Evolutionary conservation across 2,329 filamentous ascomycete species (phyloP).

Genomic region (Fusarium guadeloupense): DNA sequence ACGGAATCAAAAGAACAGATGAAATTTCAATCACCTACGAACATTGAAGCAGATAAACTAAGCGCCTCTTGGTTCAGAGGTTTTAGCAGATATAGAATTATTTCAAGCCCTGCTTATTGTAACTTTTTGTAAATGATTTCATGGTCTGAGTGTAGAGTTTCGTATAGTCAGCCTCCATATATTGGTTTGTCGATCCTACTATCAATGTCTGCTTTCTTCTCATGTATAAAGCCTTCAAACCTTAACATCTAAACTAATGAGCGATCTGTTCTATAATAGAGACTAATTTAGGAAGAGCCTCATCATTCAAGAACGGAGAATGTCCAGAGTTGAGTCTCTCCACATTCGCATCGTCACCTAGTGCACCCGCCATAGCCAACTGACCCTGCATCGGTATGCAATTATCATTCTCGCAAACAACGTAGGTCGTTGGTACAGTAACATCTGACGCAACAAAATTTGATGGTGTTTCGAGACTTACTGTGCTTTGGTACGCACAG

Average conservation of each 20-base stretch:
- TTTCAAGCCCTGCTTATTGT: too few species aligned
- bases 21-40: slow-evolving; percentile 23
- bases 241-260: neutral
- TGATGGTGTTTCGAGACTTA: slow-evolving; percentile 18
- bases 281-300: neutral
- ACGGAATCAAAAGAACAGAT: slow-evolving; percentile 15
- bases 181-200: too few species aligned
- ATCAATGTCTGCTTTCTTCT: too few species aligned
- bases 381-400: slow-evolving; percentile 34
- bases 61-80: too few species aligned
- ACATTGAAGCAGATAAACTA: neutral
- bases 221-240: neutral
- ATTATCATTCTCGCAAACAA: slow-evolving; percentile 40
- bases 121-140: too few species aligned
- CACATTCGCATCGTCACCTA: neutral
- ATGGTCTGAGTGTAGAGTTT: too few species aligned
- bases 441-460: slow-evolving; percentile 39
- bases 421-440: slow-evolving; percentile 39
- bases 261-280: neutral
- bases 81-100: too few species aligned
- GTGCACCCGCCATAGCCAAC: slow-evolving; percentile 28
- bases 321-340: neutral
- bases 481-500: slow-evolving; percentile 28
- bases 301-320: neutral
- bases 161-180: too few species aligned